Evolutionary conservation across 2,329 filamentous ascomycete species (phyloP).

Genomic region (Paecilomyces niveus): DNA sequence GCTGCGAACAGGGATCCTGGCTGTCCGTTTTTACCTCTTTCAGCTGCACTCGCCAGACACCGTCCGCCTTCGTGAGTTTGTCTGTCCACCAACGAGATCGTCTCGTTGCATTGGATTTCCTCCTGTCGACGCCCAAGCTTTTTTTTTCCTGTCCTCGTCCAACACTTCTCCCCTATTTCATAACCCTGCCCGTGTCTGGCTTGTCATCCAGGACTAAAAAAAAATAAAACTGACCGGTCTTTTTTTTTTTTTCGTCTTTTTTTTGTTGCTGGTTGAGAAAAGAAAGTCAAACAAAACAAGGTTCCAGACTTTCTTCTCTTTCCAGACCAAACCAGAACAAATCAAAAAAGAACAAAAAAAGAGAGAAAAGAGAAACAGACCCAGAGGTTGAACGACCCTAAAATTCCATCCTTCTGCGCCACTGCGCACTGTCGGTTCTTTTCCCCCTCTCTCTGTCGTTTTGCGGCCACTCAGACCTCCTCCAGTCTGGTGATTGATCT

Average conservation of each 20-base stretch:
- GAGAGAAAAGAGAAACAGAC: constrained; percentile 2
- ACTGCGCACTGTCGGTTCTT: neutral
- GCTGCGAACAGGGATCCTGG: neutral
- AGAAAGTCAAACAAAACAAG: no score
- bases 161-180: no score
- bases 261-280: neutral
- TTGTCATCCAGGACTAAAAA: no score
- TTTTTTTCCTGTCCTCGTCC: constrained; percentile 2
- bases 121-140: neutral
- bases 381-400: neutral
- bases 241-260: constrained; percentile 8
- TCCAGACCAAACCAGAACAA: neutral
- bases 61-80: neutral
- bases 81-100: neutral
- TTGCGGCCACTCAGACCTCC: neutral
- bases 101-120: neutral
- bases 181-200: no score
- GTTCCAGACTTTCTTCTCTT: constrained; percentile 1
- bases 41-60: neutral
- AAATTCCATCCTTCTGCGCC: neutral
- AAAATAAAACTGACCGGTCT: constrained; percentile 1
- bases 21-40: neutral
- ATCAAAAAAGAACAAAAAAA: neutral
- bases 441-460: constrained; percentile 1
- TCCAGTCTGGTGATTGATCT: constrained; percentile 9